Evolutionary conservation across 108 stramenopile species (phyloP), one percentile per base, ranked within the genome.

Genomic region (Skeletonema menzelii): DNA sequence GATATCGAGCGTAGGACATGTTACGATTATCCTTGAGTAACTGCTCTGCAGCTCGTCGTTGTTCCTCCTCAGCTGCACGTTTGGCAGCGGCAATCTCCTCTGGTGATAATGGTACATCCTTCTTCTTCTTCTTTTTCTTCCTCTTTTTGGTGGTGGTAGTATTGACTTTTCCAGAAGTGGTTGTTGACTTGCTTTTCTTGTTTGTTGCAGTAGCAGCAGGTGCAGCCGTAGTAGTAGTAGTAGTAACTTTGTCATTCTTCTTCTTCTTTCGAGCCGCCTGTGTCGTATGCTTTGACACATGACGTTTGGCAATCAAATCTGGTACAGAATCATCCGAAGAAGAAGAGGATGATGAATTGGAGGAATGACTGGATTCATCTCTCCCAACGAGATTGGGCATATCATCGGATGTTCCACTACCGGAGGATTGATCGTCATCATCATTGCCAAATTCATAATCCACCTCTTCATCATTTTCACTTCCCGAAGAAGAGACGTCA

Each of bases 51-150:
- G 46, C 46, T 5, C n/a, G 46, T 6, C 46, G 46, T 47, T 47
- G 17, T 19, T 47, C 46, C 19, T 47, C 46, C 46, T 47, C 46
- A 2, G 6, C 5, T 2, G 46, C 46, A 47, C 46, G 46, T 47
- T 47, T 4, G 0, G 7, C 0, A 19, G 46, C 46, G 17, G n/a
- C 46, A 47, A 47, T 19, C 19, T 47, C 46, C 46, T 47, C 46
- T 47, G n/a, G 46, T 6, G 46, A 19, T 3, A 19, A 6, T 47
- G 46, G 46, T 19, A 47, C 46, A 5, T 47, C 19, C 46, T 47
- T 47, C 46, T 47, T 47, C 46, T 47, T 47, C 46, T 47, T 47
- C 17, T 47, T 47, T 17, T 47, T 47, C n/a, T 47, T 47, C 46
- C 12, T 47, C 46, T 47, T 47, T 7, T 47, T 44, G 31, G 31